These are phyloP conservation scores for Pyrus betulifolia DNA, from an alignment of 306 rosid species.

Conservation along the genomic window DNA sequence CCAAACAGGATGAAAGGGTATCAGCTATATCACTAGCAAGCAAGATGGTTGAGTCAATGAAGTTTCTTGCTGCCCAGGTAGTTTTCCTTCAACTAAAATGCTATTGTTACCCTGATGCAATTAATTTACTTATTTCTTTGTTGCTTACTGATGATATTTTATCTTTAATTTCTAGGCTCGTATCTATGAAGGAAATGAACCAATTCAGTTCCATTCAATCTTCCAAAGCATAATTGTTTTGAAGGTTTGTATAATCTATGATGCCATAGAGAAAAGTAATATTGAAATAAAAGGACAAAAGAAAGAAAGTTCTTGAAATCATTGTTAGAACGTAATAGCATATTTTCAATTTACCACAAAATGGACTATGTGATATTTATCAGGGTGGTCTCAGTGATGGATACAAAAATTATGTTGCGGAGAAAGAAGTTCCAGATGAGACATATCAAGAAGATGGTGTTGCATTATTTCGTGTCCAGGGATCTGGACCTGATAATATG, in stretches of 20 bases:
- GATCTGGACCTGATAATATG: conserved; percentile 94
- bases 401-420: conserved; percentile 57
- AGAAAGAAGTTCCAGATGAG: conserved; percentile 68
- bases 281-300: background rate
- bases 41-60: conserved; percentile 85
- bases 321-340: background rate
- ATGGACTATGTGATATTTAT: conserved; percentile 19
- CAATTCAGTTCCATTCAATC: conserved; percentile 70
- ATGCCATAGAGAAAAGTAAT: background rate
- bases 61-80: conserved; percentile 80
- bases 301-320: background rate
- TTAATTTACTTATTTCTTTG: conserved; percentile 8
- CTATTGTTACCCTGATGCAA: conserved; percentile 13
- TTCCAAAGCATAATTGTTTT: conserved; percentile 72
- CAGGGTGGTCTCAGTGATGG: conserved; percentile 97
- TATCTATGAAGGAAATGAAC: conserved; percentile 81
- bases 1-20: conserved; percentile 72
- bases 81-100: conserved; percentile 15
- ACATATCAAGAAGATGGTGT: conserved; percentile 74
- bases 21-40: conserved; percentile 62
- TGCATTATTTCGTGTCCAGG: conserved; percentile 92
- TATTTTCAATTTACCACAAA: conserved; percentile 13
- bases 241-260: conserved; percentile 56
- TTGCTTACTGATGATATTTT: conserved; percentile 28
- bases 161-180: conserved; percentile 57